Base-by-base conservation (phyloP, 2,329 filamentous ascomycete genomes). In the Trichophyton simii region DNA sequence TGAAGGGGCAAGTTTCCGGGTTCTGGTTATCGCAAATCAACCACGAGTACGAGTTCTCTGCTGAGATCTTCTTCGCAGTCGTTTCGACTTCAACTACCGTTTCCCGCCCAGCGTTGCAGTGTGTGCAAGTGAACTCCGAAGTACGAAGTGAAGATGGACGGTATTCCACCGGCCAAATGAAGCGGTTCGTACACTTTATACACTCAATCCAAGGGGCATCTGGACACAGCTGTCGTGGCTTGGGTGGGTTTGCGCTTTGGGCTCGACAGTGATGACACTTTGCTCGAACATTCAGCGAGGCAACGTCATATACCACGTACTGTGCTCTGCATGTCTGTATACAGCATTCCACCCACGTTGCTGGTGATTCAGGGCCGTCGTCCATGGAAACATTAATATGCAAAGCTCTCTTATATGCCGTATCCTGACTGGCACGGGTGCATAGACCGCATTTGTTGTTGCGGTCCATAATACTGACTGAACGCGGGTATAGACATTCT, bases 241-340 rank as follows among this genome's bases (percentile, higher is more conserved):
- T 42, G 1, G 41, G 9, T 50, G n/a, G 3, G 8, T 1, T 7
- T 13, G 20, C 18, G 5, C 52, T 20, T 55, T 66, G 65, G n/a
- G 60, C 58, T 11, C 78, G 75, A 65, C 79, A 81, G 67, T 77
- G 80, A 66, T 76, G 71, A 66, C 79, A 81, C 66, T 81, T 81
- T 34, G 79, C 66, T 0, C 74, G 75, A 1, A 79, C 75, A 0
- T 70, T 72, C n/a, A 81, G 70, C 0, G 65, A 64, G 2, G 72
- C 67, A 1, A 72, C 66, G 48, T 77, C 73, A 66, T 82, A 81
- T 3, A 81, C 76, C 31, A 81, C 74, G 64, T 81, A 82, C 66
- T 80, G 78, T 1, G 73, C 77, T 9, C 78, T 73, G 67, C 79
- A 82, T 7, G 67, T 66, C 0, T 57, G 61, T n/a, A 72, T 68